A percentile compares a stretch with the other conserved stretches of the same genome.
phyloP scores from a whole-genome alignment of 768 basidiomycete genomes.

The Lepiota venenata region DNA sequence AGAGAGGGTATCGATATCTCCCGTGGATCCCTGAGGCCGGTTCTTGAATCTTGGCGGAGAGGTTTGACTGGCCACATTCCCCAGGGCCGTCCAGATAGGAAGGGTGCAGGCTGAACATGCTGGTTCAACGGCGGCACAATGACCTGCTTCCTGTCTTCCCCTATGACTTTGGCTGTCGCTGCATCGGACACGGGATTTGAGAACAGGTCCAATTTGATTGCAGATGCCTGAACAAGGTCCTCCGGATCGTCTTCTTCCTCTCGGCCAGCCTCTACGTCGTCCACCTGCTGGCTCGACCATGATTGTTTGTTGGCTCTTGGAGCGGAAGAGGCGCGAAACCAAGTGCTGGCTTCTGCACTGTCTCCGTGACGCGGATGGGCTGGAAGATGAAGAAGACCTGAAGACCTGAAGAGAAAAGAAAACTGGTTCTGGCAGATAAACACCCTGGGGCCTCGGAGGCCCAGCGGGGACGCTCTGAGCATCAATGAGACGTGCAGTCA shows the following conservation, averaged over 20 bases:
- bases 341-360: not conserved
- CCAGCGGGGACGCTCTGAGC: constrained; percentile 81
- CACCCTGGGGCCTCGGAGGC: constrained; percentile 33
- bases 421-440: not conserved
- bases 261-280: not conserved
- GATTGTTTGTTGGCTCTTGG: not conserved
- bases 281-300: not conserved
- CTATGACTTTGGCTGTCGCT: not conserved
- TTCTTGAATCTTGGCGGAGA: not conserved
- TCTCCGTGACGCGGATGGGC: not conserved
- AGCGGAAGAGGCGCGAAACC: not conserved
- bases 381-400: not conserved
- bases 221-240: not conserved
- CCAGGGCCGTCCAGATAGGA: constrained; percentile 9
- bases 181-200: not conserved
- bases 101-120: not conserved
- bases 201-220: not conserved
- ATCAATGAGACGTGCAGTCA: constrained; percentile 76
- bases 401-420: not conserved
- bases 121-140: not conserved
- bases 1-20: constrained; percentile 1
- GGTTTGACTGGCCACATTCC: not conserved
- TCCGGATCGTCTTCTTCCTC: not conserved
- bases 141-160: not conserved
- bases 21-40: not conserved